Conservation (phyloP, 2,329 filamentous ascomycete species). For the Paecilomyces sp. region DNA sequence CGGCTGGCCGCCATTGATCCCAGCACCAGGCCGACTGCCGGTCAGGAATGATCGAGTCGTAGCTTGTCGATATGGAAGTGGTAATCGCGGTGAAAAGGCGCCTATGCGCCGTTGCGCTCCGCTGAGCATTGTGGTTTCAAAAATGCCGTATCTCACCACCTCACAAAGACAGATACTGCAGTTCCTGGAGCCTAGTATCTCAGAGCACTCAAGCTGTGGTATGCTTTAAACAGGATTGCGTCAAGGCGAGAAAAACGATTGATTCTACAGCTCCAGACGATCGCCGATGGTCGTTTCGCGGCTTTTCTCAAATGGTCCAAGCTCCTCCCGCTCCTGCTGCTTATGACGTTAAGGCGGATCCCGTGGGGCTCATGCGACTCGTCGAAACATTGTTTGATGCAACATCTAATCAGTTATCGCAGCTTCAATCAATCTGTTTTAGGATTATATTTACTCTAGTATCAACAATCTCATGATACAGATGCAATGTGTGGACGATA, state of each 20-base stretch:
- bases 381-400: neutral
- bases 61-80: neutral
- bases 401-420: neutral
- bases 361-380: neutral
- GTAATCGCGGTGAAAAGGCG: slow-evolving; percentile 4
- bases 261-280: neutral
- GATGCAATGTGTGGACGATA: slow-evolving; percentile 61
- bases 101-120: slow-evolving; percentile 18
- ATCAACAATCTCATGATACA: neutral
- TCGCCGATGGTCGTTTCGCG: slow-evolving; percentile 4
- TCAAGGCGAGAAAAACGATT: neutral
- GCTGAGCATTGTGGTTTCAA: slow-evolving; percentile 17
- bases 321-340: slow-evolving; percentile 15
- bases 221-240: neutral
- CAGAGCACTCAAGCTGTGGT: neutral
- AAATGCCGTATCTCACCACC: neutral
- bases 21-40: neutral
- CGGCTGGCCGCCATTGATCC: neutral
- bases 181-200: neutral
- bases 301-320: slow-evolving; percentile 14
- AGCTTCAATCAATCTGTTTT: too few relatives aligned
- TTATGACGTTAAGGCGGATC: slow-evolving; percentile 16
- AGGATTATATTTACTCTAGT: neutral
- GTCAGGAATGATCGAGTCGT: slow-evolving; percentile 4
- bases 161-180: neutral